Evolutionary conservation across 2,329 filamentous ascomycete genomes (phyloP).

Genomic region (Fusarium lateritium): DNA sequence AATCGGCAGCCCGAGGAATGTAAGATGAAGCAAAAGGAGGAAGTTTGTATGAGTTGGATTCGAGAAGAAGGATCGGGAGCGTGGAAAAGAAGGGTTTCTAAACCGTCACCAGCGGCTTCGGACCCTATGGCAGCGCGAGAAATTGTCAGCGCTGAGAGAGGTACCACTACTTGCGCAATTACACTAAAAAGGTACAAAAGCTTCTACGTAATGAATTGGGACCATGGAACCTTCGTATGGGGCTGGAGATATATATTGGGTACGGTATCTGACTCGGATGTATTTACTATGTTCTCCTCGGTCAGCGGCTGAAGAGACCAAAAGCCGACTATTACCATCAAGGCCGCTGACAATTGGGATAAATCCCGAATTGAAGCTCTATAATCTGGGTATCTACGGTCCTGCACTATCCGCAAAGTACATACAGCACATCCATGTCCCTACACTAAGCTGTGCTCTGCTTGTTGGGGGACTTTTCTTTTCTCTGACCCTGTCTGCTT

Average conservation of each 20-base stretch:
- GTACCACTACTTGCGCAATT: constrained; percentile 27
- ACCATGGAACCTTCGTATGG: constrained; percentile 18
- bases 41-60: constrained; percentile 20
- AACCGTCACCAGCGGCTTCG: constrained; percentile 48
- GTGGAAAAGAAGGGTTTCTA: constrained; percentile 41
- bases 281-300: constrained; percentile 15
- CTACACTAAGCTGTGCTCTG: not conserved
- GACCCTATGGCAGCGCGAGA: constrained; percentile 48
- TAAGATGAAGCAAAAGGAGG: constrained; percentile 1
- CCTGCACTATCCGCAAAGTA: constrained; percentile 9
- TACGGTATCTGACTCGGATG: constrained; percentile 13
- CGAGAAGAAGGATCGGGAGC: constrained; percentile 26
- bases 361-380: not conserved
- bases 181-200: constrained; percentile 24
- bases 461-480: constrained; percentile 12
- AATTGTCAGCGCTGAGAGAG: constrained; percentile 47
- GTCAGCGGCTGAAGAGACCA: constrained; percentile 21
- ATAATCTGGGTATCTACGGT: constrained; percentile 18
- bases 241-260: constrained; percentile 24
- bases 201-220: constrained; percentile 11
- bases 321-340: not conserved
- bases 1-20: constrained; percentile 18
- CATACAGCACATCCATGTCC: constrained; percentile 4
- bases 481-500: constrained; percentile 10
- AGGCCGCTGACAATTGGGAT: not conserved